Evolutionary conservation across 139 green algal species (phyloP).

Genomic region (Mesotaenium endlicherianum): DNA sequence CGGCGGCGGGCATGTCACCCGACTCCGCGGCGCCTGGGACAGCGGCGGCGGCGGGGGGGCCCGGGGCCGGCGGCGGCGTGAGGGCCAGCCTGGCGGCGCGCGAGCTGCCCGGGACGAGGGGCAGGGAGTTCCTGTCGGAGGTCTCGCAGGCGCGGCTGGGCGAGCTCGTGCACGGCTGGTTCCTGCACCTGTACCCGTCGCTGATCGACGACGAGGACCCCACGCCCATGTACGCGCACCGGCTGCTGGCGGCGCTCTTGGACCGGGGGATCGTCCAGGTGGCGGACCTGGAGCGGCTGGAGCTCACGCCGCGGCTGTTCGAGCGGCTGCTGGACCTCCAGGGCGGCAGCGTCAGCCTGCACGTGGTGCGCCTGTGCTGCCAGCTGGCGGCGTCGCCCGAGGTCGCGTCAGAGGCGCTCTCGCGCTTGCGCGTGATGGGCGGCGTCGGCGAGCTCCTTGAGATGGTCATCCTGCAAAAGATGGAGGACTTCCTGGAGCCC

Average conservation of each 20-base stretch:
- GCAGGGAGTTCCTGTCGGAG: neutral
- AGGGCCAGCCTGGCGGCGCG: neutral
- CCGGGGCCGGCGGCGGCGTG: neutral
- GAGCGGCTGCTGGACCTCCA: slow-evolving; percentile 81
- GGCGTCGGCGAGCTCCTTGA: slow-evolving; percentile 53
- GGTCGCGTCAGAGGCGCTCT: slow-evolving; percentile 43
- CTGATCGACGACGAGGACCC: slow-evolving; percentile 79
- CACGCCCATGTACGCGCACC: slow-evolving; percentile 88
- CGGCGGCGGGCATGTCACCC: neutral
- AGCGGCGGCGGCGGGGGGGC: neutral
- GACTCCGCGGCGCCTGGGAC: neutral
- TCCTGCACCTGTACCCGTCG: slow-evolving; percentile 75
- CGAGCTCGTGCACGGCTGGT: neutral
- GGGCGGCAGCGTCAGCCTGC: slow-evolving; percentile 87
- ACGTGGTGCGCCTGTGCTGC: slow-evolving; percentile 85
- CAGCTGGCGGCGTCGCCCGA: slow-evolving; percentile 58
- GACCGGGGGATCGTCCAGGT: slow-evolving; percentile 18
- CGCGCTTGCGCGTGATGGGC: slow-evolving; percentile 22
- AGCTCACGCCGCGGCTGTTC: slow-evolving; percentile 74
- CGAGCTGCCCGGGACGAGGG: neutral
- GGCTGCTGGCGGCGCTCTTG: slow-evolving; percentile 68
- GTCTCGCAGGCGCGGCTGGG: neutral
- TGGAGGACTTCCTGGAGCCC: slow-evolving; percentile 41
- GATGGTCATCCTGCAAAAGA: slow-evolving; percentile 3
- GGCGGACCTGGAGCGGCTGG: slow-evolving; percentile 57